Conservation (phyloP, 768 basidiomycete genomes). For the Cyclocybe cylindracea region DNA sequence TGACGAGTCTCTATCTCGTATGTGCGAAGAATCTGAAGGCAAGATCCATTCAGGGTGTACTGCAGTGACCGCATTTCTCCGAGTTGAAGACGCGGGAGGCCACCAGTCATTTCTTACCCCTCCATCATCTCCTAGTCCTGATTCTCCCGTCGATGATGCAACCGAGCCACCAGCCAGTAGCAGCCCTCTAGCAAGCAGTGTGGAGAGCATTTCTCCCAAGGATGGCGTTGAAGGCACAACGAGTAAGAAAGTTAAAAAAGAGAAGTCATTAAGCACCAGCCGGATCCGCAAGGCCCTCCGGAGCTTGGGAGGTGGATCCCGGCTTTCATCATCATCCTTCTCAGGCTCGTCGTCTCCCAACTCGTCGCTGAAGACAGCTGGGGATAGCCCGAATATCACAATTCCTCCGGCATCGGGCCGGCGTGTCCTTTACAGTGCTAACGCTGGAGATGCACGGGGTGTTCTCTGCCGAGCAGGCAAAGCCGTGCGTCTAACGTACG, state of each 20-base stretch:
- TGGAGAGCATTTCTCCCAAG: constrained; percentile 42
- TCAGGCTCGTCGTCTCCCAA: constrained; percentile 37
- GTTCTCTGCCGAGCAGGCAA: constrained; percentile 90
- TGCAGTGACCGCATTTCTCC: constrained; percentile 93
- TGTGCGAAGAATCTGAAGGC: constrained; percentile 85
- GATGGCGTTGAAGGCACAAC: constrained; percentile 16
- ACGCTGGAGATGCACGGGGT: constrained; percentile 94
- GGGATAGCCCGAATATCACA: constrained; percentile 29
- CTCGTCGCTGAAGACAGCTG: constrained; percentile 25
- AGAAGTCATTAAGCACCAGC: constrained; percentile 45
- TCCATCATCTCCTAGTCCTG: constrained; percentile 28
- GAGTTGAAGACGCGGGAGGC: constrained; percentile 82
- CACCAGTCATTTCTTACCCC: constrained; percentile 64
- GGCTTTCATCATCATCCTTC: constrained; percentile 27
- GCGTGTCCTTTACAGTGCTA: constrained; percentile 91
- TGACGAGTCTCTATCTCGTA: constrained; percentile 77
- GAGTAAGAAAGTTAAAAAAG: constrained; percentile 40
- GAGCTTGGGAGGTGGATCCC: constrained; percentile 44
- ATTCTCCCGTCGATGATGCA: constrained; percentile 35
- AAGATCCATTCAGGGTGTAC: constrained; percentile 98
- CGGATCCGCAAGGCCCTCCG: constrained; percentile 58
- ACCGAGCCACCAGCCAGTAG: constrained; percentile 28
- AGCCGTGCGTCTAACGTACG: constrained; percentile 93
- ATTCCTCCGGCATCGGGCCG: constrained; percentile 54
- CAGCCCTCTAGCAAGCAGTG: constrained; percentile 43